These are phyloP conservation scores for Lasiodiplodia theobromae DNA, from an alignment of 2,329 filamentous ascomycete species.

Conservation along the genomic window DNA sequence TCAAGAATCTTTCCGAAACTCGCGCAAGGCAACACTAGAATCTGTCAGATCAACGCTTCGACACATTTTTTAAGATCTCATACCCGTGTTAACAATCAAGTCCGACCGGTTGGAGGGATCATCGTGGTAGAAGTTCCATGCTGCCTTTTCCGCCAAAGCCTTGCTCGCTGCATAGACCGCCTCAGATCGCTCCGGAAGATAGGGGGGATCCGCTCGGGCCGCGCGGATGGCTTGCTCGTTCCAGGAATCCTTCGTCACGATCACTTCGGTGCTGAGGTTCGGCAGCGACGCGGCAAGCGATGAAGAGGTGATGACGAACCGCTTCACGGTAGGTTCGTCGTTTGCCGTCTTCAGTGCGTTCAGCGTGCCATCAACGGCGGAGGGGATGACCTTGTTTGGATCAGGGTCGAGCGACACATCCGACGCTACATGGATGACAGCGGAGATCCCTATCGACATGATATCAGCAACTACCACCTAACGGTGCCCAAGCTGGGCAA, in stretches of 20 bases:
- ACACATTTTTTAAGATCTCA: not conserved
- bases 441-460: slow-evolving; percentile 42
- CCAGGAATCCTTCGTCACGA: slow-evolving; percentile 40
- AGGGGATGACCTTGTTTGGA: slow-evolving; percentile 51
- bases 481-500: not conserved
- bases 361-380: slow-evolving; percentile 44
- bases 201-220: slow-evolving; percentile 38
- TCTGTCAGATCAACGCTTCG: not conserved
- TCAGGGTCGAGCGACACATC: slow-evolving; percentile 49
- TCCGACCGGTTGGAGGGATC: slow-evolving; percentile 41
- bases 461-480: not conserved
- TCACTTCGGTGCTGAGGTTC: slow-evolving; percentile 40
- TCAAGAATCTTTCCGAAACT: slow-evolving; percentile 33
- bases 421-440: slow-evolving; percentile 56
- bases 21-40: slow-evolving; percentile 10
- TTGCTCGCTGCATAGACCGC: slow-evolving; percentile 53
- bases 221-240: slow-evolving; percentile 42
- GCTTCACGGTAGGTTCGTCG: slow-evolving; percentile 50
- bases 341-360: slow-evolving; percentile 52
- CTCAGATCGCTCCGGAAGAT: slow-evolving; percentile 37
- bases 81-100: slow-evolving; percentile 49
- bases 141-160: slow-evolving; percentile 48
- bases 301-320: slow-evolving; percentile 55
- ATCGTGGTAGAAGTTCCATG: slow-evolving; percentile 52
- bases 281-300: slow-evolving; percentile 43